Evolutionary conservation across 2,329 filamentous ascomycete genomes (phyloP), one percentile per base, ranked within the genome.

Genomic region (Blastomyces parvus): DNA sequence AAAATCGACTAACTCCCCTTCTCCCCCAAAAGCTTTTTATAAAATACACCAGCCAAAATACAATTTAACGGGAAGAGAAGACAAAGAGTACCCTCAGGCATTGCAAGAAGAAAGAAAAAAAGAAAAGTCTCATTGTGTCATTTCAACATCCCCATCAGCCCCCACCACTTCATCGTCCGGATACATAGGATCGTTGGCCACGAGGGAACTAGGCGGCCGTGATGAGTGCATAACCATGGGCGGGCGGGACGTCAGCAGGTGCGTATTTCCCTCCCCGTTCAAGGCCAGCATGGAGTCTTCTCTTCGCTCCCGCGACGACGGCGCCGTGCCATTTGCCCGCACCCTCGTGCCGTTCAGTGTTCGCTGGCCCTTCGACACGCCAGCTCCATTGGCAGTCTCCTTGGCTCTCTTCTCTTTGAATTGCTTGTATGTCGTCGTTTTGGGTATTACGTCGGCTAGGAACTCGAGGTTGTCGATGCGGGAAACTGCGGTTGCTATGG

Each of bases 401-500:
- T 74, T 76, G 11, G 74, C 76, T 25, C 62, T 42, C 38, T 66
- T 84, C 70, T 86, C 86, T 78, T 91, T 93, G 77, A 89, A 84
- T 68, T 89, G 84, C 73, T 89, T 90, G 79, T 86, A 95, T 19
- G 90, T 86, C 6, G 87, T 84, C 0, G 92, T 97, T 74, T 88
- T 89, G 63, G 94, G 94, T 46, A 97, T 89, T 33, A 96, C 85
- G 76, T 99, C 94, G 66, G 89, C 83, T 17, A 99, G 84, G 73
- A 99, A 99, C 75, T 99, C 92, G 60, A 99, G 87, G 74, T 95
- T 95, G 76, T 97, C 94, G 66, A 91, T 86, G 73, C 91, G 88
- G 8, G 89, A 85, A 62, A 97, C 88, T 36, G 94, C 93, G 71
- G 86, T 89, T 69, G 92, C 91, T 91, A 70, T 46, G 60, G 36